phyloP scores from a whole-genome alignment of 164 flowering plant genomes.

The Euptelea pleiosperma region DNA sequence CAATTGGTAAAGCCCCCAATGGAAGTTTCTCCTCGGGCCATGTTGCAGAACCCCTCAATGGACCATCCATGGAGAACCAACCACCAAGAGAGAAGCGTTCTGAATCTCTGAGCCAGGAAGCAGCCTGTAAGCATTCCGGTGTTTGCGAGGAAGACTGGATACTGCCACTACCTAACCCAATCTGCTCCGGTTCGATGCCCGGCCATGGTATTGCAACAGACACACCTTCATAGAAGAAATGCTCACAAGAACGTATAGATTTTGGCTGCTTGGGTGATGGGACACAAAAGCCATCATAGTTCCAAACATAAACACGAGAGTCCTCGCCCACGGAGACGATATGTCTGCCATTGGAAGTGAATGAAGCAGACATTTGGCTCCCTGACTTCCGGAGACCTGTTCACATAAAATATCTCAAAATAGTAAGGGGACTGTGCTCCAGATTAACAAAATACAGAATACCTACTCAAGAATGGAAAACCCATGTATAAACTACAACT shows the following conservation, averaged over 20 bases:
- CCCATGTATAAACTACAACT: too few species aligned
- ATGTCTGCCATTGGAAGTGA: conserved; percentile 60
- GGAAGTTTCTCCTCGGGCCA: conserved; percentile 94
- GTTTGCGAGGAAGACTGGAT: neutral
- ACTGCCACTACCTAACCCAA: neutral
- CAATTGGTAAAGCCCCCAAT: conserved; percentile 16
- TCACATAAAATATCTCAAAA: neutral
- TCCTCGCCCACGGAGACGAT: conserved; percentile 77
- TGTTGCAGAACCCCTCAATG: conserved; percentile 46
- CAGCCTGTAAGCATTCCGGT: conserved; percentile 16
- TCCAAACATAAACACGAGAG: conserved; percentile 68
- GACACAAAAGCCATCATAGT: conserved; percentile 27
- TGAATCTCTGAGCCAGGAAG: conserved; percentile 32
- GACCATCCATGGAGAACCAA: conserved; percentile 57
- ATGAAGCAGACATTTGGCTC: conserved; percentile 75
- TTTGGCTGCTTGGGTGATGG: conserved; percentile 40
- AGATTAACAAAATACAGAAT: neutral
- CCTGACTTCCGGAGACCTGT: conserved; percentile 69
- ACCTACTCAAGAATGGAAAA: neutral
- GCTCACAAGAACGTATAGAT: conserved; percentile 63
- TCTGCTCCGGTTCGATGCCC: conserved; percentile 18
- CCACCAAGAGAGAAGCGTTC: conserved; percentile 52
- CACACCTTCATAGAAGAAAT: conserved; percentile 57
- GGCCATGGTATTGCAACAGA: conserved; percentile 82
- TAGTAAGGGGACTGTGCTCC: neutral